A percentile compares a stretch with the other conserved stretches of the same genome.
Conservation (phyloP, 2,329 filamentous ascomycete genomes). For the Clonostachys rosea region DNA sequence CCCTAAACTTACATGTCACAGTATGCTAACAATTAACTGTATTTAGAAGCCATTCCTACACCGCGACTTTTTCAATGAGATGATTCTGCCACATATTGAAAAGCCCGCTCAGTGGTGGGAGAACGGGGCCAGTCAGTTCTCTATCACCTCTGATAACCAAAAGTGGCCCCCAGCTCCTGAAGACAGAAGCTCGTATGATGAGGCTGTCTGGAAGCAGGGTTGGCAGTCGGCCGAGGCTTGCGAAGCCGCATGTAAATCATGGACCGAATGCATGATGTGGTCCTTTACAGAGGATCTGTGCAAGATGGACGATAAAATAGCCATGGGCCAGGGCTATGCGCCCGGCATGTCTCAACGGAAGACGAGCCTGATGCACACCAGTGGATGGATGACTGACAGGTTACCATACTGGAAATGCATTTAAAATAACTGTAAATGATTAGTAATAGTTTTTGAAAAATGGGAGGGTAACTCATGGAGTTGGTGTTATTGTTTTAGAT, state of each 20-base stretch:
- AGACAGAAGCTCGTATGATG: slow-evolving; percentile 4
- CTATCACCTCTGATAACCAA: slow-evolving; percentile 12
- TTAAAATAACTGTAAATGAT: no score
- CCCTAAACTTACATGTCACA: not conserved
- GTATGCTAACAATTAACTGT: not conserved
- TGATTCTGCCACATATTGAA: slow-evolving; percentile 10
- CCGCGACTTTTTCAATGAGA: slow-evolving; percentile 12
- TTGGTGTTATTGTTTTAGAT: no score
- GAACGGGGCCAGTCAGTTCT: slow-evolving; percentile 10
- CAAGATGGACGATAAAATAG: slow-evolving; percentile 15
- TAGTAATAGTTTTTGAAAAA: no score
- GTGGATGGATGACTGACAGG: slow-evolving; percentile 12
- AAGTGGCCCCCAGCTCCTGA: slow-evolving; percentile 5
- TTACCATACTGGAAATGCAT: no score
- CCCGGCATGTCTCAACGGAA: slow-evolving; percentile 13
- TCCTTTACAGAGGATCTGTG: slow-evolving; percentile 14
- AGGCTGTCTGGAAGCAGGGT: slow-evolving; percentile 8
- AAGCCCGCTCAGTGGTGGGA: slow-evolving; percentile 13
- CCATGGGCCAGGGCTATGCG: slow-evolving; percentile 13
- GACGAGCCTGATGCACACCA: slow-evolving; percentile 13
- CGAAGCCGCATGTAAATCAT: slow-evolving; percentile 11
- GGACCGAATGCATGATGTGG: slow-evolving; percentile 12
- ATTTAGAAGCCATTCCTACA: slow-evolving; percentile 11
- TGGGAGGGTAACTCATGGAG: no score
- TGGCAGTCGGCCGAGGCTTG: slow-evolving; percentile 13